Evolutionary conservation across 176 grass and related monocot species (phyloP), one percentile per base, ranked within the genome.

Genomic region (Melocanna baccifera): DNA sequence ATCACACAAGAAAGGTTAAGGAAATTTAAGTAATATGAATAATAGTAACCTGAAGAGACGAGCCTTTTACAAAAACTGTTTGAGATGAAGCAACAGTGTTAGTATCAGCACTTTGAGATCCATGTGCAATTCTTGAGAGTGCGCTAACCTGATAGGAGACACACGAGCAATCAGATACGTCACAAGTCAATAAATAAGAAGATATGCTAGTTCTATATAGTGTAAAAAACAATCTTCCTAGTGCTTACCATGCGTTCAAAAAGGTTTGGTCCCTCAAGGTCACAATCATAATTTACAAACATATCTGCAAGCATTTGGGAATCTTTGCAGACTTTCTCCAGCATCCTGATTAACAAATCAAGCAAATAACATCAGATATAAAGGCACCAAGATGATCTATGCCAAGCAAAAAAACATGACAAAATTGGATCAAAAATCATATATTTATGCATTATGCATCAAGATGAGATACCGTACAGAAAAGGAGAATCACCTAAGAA

Each of bases 261-360:
- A 89, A 99, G 91, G 75, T 99, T 96, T 71, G 97, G 97, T 61
- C 91, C 97, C 66, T 99, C 93, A 65, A 99, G 93, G 87, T 99
- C 97, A 91, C 97, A 99, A 72, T 99, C 97, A 81, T 99, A 99
- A 77, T 99, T 99, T 71, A 96, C 97, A 94, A 99, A 99, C 84
- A 99, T 82, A 71, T 99, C 93, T 62, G 97, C 93, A 92, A 99
- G 93, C 97, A 99, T 96, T 91, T 99, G 97, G 43, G 97, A 86
- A 81, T 99, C 91, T 90, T 94, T 99, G 76, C 97, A 99, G 42
- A 96, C 93, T 88, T 99, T 99, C 88, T 99, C 97, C 71, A 99
- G 87, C 91, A 96, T 94, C 88, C 97, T 99, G 81, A 63, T 80
- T 92, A 34, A 56, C 56, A 89, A 83, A 80, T 75, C 23, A 78